Evolutionary conservation across 768 basidiomycete genomes (phyloP).

Genomic region (Lyophyllum atratum): DNA sequence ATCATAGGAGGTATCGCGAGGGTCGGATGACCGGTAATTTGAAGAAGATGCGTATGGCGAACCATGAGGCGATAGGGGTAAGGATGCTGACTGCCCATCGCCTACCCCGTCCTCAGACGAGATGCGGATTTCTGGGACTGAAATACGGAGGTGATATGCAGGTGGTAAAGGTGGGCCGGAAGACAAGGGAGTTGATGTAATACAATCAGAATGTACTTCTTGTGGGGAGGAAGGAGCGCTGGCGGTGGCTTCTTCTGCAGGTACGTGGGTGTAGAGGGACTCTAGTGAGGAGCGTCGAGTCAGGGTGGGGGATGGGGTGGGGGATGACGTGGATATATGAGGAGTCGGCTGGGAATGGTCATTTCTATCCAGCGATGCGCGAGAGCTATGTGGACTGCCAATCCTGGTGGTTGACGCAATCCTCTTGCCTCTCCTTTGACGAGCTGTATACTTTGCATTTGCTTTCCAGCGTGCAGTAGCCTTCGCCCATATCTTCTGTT

Average conservation of each 20-base stretch:
- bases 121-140: slow-evolving; percentile 10
- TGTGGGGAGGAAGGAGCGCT: slow-evolving; percentile 16
- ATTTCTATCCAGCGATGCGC: slow-evolving; percentile 15
- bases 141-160: slow-evolving; percentile 43
- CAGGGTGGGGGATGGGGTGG: slow-evolving; percentile 18
- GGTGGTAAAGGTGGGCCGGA: slow-evolving; percentile 27
- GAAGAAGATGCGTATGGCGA: slow-evolving; percentile 11
- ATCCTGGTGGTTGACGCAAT: slow-evolving; percentile 20
- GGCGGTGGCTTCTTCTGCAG: neutral
- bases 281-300: slow-evolving; percentile 35
- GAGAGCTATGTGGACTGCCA: slow-evolving; percentile 30
- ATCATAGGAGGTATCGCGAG: neutral
- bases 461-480: slow-evolving; percentile 73
- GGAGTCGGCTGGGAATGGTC: slow-evolving; percentile 7
- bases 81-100: neutral
- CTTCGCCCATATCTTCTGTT: slow-evolving; percentile 63
- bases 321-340: slow-evolving; percentile 13
- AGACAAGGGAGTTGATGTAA: slow-evolving; percentile 14
- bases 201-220: slow-evolving; percentile 3
- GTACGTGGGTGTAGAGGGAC: slow-evolving; percentile 11
- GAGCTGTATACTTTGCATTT: slow-evolving; percentile 59
- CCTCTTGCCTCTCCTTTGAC: slow-evolving; percentile 55
- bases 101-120: slow-evolving; percentile 4
- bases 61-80: neutral
- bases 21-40: slow-evolving; percentile 14